These are phyloP conservation scores for Neonectria ditissima DNA, from an alignment of 2,329 filamentous ascomycete species.

Conservation along the genomic window DNA sequence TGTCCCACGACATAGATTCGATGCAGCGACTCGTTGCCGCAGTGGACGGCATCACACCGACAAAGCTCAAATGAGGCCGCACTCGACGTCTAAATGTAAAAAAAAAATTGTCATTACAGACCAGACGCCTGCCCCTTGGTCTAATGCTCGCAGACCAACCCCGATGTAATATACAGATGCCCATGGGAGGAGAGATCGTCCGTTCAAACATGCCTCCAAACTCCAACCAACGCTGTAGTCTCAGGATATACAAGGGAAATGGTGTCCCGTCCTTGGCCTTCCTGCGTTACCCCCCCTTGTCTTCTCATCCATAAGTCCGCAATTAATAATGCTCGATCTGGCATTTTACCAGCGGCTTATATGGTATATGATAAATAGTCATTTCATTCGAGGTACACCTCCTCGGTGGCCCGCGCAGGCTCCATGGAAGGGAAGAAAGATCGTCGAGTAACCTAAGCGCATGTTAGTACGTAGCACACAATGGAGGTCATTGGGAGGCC, in stretches of 20 bases:
- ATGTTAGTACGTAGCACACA: constrained; percentile 15
- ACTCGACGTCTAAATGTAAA: constrained; percentile 15
- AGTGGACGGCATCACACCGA: background rate
- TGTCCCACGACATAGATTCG: no score
- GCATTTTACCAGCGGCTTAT: constrained; percentile 31
- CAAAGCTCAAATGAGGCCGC: constrained; percentile 3
- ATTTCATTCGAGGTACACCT: constrained; percentile 47
- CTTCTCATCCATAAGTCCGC: constrained; percentile 27
- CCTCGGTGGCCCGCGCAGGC: constrained; percentile 45
- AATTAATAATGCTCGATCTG: constrained; percentile 37
- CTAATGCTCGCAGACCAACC: constrained; percentile 59
- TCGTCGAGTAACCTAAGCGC: constrained; percentile 51
- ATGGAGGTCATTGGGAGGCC: background rate
- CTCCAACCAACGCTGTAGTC: constrained; percentile 46
- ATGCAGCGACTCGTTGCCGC: background rate
- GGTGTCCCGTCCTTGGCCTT: constrained; percentile 32
- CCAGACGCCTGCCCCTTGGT: constrained; percentile 53
- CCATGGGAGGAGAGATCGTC: constrained; percentile 66
- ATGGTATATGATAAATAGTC: constrained; percentile 36
- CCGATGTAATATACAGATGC: constrained; percentile 63
- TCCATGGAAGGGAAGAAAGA: constrained; percentile 57
- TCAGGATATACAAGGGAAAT: constrained; percentile 48
- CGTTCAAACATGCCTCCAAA: constrained; percentile 55
- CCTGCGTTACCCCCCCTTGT: constrained; percentile 23
- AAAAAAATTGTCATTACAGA: constrained; percentile 45